phyloP scores from a whole-genome alignment of 2,329 filamentous ascomycete genomes.

The Cercospora sp. region DNA sequence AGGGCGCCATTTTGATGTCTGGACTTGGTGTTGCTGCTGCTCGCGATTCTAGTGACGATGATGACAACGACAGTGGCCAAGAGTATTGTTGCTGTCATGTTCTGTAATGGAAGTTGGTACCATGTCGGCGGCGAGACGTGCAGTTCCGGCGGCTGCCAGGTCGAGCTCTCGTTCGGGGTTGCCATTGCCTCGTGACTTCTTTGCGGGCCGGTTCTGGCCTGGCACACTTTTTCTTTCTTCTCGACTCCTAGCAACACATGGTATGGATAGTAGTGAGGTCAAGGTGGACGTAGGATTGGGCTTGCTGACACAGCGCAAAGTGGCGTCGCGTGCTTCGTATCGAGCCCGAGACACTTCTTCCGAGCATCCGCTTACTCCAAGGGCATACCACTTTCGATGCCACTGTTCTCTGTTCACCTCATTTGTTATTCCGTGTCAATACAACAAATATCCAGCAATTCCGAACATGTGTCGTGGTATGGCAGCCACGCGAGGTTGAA shows the following conservation, averaged over 20 bases:
- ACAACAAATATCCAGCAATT: background rate
- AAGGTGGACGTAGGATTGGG: background rate
- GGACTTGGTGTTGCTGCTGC: conserved; percentile 21
- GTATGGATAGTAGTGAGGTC: background rate
- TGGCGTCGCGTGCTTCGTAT: background rate
- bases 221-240: no score
- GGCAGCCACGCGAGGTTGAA: background rate
- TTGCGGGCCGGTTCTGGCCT: no score
- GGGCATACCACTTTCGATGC: background rate
- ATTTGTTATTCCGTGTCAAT: background rate
- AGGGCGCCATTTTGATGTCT: conserved; percentile 29
- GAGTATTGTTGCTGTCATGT: conserved; percentile 3
- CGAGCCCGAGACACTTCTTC: background rate
- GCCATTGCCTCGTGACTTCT: conserved; percentile 4
- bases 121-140: conserved; percentile 1
- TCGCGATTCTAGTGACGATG: conserved; percentile 28
- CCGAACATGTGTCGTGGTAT: background rate
- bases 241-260: background rate
- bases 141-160: conserved; percentile 9
- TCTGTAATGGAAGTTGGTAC: background rate
- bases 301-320: background rate
- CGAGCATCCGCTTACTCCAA: background rate
- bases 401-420: background rate
- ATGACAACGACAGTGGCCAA: conserved; percentile 21
- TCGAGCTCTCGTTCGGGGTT: background rate